Percentiles rank a stretch among this genome's conserved stretches.
Conservation (phyloP, 306 rosid species). For the Cucumis melo region DNA sequence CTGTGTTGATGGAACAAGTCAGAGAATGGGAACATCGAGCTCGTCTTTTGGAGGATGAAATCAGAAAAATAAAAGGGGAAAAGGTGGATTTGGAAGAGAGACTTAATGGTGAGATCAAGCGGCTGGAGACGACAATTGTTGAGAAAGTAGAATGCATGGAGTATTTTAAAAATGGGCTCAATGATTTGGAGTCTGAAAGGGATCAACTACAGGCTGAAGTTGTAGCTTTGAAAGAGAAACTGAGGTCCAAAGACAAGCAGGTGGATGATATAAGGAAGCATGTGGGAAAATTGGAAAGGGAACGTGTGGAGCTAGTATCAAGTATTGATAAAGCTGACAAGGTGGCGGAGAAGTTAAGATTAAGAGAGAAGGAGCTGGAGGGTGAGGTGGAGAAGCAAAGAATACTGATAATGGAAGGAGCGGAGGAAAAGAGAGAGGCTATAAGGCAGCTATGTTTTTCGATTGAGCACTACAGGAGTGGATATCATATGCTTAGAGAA, state of each 20-base stretch:
- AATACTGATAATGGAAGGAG: constrained; percentile 42
- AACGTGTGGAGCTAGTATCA: constrained; percentile 31
- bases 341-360: constrained; percentile 34
- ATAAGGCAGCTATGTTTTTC: constrained; percentile 87
- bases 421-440: constrained; percentile 82
- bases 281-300: constrained; percentile 36
- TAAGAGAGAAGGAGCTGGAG: constrained; percentile 37
- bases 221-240: constrained; percentile 24
- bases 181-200: constrained; percentile 29
- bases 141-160: constrained; percentile 26
- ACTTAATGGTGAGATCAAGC: constrained; percentile 31
- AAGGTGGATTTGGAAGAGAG: constrained; percentile 36
- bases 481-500: constrained; percentile 41
- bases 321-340: constrained; percentile 32
- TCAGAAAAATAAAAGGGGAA: constrained; percentile 51
- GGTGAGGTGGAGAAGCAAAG: constrained; percentile 63
- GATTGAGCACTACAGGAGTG: constrained; percentile 65
- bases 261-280: constrained; percentile 27
- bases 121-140: constrained; percentile 31
- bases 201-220: constrained; percentile 36
- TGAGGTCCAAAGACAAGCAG: constrained; percentile 25
- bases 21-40: constrained; percentile 56
- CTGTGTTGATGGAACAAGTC: constrained; percentile 34
- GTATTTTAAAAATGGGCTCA: constrained; percentile 27
- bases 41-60: constrained; percentile 70